Percentiles rank a stretch among this genome's conserved stretches.
Conservation (phyloP, 73 alveolate genomes). For the Diophrys appendiculata region DNA sequence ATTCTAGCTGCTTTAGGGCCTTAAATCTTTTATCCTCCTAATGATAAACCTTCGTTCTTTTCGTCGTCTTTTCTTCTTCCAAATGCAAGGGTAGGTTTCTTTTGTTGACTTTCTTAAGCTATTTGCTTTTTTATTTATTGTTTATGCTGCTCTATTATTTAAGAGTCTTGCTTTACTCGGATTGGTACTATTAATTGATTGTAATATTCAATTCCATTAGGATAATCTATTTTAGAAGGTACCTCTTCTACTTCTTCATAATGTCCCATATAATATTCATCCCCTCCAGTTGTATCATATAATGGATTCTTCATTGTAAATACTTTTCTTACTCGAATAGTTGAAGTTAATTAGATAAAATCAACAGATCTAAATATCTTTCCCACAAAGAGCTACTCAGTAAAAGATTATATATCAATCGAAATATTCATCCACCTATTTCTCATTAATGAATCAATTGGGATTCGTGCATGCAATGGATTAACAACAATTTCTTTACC, state of each 20-base stretch:
- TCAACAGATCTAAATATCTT: conserved; percentile 74
- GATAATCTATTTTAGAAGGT: not conserved
- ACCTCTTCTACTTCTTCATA: not conserved
- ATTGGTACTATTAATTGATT: conserved; percentile 1
- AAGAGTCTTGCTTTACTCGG: not conserved
- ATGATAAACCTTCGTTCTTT: not conserved
- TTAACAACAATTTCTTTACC: conserved; percentile 70
- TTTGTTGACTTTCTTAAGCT: too few species aligned
- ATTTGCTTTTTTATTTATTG: too few species aligned
- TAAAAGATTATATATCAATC: conserved; percentile 75
- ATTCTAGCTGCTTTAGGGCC: not conserved
- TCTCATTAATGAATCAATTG: conserved; percentile 67
- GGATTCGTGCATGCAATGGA: conserved; percentile 89
- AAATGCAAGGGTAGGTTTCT: not conserved
- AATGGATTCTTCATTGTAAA: conserved; percentile 86
- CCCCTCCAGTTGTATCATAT: conserved; percentile 31
- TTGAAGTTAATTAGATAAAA: conserved; percentile 63
- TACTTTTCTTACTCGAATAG: conserved; percentile 76
- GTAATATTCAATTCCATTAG: not conserved
- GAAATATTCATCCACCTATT: conserved; percentile 80
- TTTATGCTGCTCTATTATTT: not conserved
- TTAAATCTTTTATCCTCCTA: not conserved
- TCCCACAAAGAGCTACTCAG: conserved; percentile 69
- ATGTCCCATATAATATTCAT: conserved; percentile 1
- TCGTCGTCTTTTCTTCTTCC: not conserved